Percentiles rank a stretch among this genome's conserved stretches.
phyloP scores from a whole-genome alignment of 2,329 filamentous ascomycete genomes.

The Fragosphaeria purpurea region DNA sequence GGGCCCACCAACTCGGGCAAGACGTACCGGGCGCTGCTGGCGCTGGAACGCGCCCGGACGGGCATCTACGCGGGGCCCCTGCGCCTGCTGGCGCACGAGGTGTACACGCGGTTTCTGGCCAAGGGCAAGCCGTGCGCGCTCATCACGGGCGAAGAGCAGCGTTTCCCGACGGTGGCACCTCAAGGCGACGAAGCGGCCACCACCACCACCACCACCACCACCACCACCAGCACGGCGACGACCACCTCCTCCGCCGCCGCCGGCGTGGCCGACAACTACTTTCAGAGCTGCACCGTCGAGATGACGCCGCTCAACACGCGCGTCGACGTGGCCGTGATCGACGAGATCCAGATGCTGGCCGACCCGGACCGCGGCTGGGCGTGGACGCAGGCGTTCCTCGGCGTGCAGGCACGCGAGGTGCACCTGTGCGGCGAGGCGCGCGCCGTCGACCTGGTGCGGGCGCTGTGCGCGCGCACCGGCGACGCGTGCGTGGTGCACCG shows the following conservation, averaged over 20 bases:
- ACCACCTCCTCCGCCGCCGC: neutral
- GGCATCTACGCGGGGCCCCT: conserved; percentile 90
- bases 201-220: conserved; percentile 14
- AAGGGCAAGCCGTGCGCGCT: conserved; percentile 70
- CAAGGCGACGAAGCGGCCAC: neutral
- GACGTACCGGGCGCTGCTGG: conserved; percentile 86
- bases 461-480: conserved; percentile 67
- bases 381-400: conserved; percentile 86
- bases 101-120: conserved; percentile 77
- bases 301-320: conserved; percentile 53
- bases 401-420: conserved; percentile 76
- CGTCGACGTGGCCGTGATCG: conserved; percentile 87
- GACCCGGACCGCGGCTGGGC: conserved; percentile 75
- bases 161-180: conserved; percentile 44
- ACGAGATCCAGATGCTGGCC: conserved; percentile 97
- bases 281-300: conserved; percentile 87
- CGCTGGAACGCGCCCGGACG: conserved; percentile 61
- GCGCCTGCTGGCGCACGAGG: conserved; percentile 81
- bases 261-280: conserved; percentile 35
- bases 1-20: conserved; percentile 97
- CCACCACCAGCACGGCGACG: conserved; percentile 1
- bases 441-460: conserved; percentile 65
- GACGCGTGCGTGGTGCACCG: conserved; percentile 73
- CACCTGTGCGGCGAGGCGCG: conserved; percentile 90
- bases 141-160: conserved; percentile 83